phyloP scores from a whole-genome alignment of 495 filamentous ascomycete genomes.

The Tuber calosporum region DNA sequence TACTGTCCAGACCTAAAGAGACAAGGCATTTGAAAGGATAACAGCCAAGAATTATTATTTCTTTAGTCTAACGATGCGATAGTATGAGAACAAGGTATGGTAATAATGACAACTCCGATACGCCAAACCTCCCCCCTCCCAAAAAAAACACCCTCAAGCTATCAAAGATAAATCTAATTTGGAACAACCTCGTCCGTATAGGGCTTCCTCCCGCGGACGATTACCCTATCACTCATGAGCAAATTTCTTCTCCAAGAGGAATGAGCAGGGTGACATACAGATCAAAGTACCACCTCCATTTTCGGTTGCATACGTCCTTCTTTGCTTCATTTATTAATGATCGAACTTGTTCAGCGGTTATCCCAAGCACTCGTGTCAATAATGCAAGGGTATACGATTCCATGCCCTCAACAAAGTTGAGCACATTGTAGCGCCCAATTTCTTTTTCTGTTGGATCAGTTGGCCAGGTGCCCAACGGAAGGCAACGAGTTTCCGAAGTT shows the following conservation, averaged over 20 bases:
- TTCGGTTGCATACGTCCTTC: constrained; percentile 29
- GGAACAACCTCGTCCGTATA: not conserved
- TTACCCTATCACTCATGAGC: constrained; percentile 12
- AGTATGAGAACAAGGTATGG: not conserved
- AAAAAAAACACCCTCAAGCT: not conserved
- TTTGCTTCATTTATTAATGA: constrained; percentile 18
- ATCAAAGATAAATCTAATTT: not conserved
- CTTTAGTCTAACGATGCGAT: not conserved
- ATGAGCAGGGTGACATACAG: constrained; percentile 21
- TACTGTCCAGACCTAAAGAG: not conserved
- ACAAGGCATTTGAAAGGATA: not conserved
- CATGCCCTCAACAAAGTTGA: constrained; percentile 34
- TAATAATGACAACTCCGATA: not conserved
- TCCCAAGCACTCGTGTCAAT: constrained; percentile 28
- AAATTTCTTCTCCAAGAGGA: not conserved
- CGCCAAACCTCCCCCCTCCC: not conserved
- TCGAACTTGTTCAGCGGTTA: constrained; percentile 25
- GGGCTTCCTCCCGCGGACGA: constrained; percentile 31
- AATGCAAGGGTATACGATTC: constrained; percentile 33
- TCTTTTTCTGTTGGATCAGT: constrained; percentile 23
- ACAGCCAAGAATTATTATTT: not conserved
- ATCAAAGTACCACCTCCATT: constrained; percentile 32
- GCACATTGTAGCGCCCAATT: constrained; percentile 36
- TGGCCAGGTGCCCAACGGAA: constrained; percentile 36
- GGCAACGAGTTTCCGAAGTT: constrained; percentile 14